Evolutionary conservation across 805 yeast species (phyloP), one percentile per base, ranked within the genome.

Genomic region (Hanseniaspora clermontiae): DNA sequence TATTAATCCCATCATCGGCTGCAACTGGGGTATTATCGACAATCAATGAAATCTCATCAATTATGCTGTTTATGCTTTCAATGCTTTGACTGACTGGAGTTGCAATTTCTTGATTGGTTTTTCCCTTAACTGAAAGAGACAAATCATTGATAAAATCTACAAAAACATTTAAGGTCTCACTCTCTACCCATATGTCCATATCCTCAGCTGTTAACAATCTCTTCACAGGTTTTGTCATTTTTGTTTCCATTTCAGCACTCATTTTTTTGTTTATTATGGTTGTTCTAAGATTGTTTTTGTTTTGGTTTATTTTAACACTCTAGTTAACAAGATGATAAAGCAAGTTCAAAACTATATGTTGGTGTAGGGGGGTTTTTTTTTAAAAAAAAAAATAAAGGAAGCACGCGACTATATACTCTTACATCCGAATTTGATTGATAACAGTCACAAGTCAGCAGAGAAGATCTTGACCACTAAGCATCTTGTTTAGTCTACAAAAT

Each of bases 101-200:
- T 1, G 60, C 61, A 34, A 72, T 73, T 38, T 74, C 78, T 49
- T 80, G 79, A 46, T 82, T 75, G 17, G 79, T 72, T 48, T 66
- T 71, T 11, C 91, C 95, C 20, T 65, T 68, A 1, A 87, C 91
- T 24, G 89, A 74, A 0, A 70, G 69, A 46, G 88, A 88, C 43
- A 91, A 70, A 1, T 69, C 67, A 19, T 67, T 67, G 1, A 89
- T 74, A 63, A 86, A 89, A 0, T 63, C 65, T 3, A 84, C 59
- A 1, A 91, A 60, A 3, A 71, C 73, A 0, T 66, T 60, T 64
- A 79, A 79, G 0, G 84, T 76, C 2, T 67, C 60, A 8, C 87
- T 78, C 0, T 60, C 66, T 15, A 69, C 64, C 82, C 95, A 91
- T 55, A 71, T 65, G 11, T 71, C 74, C 63, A 91, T 65, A 65